phyloP scores from a whole-genome alignment of 306 rosid genomes.

The Cucurbita ficifolia region DNA sequence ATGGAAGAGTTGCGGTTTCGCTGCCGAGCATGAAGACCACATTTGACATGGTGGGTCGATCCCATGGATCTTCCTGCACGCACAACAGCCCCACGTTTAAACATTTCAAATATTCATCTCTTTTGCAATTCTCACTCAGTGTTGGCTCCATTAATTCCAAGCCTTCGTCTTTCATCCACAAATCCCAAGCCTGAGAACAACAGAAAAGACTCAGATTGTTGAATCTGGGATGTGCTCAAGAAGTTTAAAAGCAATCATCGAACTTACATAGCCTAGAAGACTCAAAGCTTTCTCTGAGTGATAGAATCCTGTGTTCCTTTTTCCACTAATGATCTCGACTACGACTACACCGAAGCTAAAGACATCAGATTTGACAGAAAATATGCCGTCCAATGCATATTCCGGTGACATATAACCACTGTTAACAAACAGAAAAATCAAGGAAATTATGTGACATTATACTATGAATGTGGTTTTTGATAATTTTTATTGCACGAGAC shows the following conservation, averaged over 20 bases:
- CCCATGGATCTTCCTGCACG: slow-evolving; percentile 6
- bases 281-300: slow-evolving; percentile 18
- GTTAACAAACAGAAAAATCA: neutral
- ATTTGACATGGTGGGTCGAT: slow-evolving; percentile 6
- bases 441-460: neutral
- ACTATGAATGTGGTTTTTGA: neutral
- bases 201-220: neutral
- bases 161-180: slow-evolving; percentile 13
- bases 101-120: slow-evolving; percentile 5
- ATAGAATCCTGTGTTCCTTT: slow-evolving; percentile 26
- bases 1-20: slow-evolving; percentile 1
- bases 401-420: slow-evolving; percentile 48
- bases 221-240: neutral
- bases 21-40: slow-evolving; percentile 9
- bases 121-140: neutral
- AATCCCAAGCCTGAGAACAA: slow-evolving; percentile 4
- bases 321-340: slow-evolving; percentile 39
- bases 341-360: slow-evolving; percentile 47
- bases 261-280: slow-evolving; percentile 41
- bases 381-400: slow-evolving; percentile 28
- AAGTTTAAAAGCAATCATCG: neutral
- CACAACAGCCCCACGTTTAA: slow-evolving; percentile 9
- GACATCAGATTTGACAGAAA: slow-evolving; percentile 37
- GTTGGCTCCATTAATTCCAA: slow-evolving; percentile 19
- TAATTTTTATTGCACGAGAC: slow-evolving; percentile 9